Percentiles rank a stretch among this genome's conserved stretches.
Conservation (phyloP, 441 rosid species). For the Jatropha podagrica region DNA sequence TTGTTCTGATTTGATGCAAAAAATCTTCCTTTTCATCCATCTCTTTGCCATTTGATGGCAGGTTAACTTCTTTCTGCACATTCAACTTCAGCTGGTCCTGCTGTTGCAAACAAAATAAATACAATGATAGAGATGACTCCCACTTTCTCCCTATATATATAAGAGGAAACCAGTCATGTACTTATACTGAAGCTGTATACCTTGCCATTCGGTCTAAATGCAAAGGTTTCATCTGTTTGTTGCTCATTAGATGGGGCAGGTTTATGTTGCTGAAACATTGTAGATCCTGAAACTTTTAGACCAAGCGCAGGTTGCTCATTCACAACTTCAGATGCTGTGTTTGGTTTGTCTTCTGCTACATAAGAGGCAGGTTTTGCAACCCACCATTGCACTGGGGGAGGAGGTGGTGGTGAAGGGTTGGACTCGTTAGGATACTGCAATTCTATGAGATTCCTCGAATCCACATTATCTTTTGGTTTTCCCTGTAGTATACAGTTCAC, state of each 20-base stretch:
- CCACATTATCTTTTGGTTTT: slow-evolving; percentile 24
- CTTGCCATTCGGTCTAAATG: slow-evolving; percentile 42
- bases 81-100: slow-evolving; percentile 48
- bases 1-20: slow-evolving; percentile 71
- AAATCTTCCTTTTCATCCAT: slow-evolving; percentile 70
- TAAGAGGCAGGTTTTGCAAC: slow-evolving; percentile 40
- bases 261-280: slow-evolving; percentile 32
- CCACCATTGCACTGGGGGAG: slow-evolving; percentile 73
- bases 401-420: slow-evolving; percentile 67
- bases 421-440: slow-evolving; percentile 36
- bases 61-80: slow-evolving; percentile 41
- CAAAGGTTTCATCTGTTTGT: slow-evolving; percentile 27
- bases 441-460: slow-evolving; percentile 28
- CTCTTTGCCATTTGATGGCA: slow-evolving; percentile 37
- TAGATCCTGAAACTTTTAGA: slow-evolving; percentile 29
- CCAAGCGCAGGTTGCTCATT: slow-evolving; percentile 34
- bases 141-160: slow-evolving; percentile 2
- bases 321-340: slow-evolving; percentile 33
- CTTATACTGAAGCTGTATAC: slow-evolving; percentile 30
- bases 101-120: slow-evolving; percentile 30
- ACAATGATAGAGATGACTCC: slow-evolving; percentile 19
- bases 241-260: slow-evolving; percentile 42
- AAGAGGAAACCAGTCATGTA: not conserved
- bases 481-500: slow-evolving; percentile 33
- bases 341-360: slow-evolving; percentile 33